A percentile compares a stretch with the other conserved stretches of the same genome.
These are phyloP conservation scores for Monoraphidium neglectum DNA, from an alignment of 139 green algal genomes.

Conservation along the genomic window DNA sequence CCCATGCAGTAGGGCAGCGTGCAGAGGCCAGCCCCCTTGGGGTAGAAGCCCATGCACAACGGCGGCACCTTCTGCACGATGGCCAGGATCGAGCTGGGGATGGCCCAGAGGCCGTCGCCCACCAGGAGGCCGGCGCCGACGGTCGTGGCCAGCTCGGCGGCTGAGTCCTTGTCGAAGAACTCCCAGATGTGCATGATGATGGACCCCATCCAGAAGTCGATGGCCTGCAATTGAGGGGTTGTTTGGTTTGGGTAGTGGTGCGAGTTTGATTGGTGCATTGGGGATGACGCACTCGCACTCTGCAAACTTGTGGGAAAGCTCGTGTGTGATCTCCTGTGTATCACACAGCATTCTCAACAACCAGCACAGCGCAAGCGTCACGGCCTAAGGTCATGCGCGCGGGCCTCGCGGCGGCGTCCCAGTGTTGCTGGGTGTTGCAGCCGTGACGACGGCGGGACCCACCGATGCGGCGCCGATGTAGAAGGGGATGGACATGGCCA, in stretches of 20 bases:
- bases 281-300: too few species aligned
- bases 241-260: too few species aligned
- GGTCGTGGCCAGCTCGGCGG: conserved; percentile 24
- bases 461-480: conserved; percentile 45
- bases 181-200: conserved; percentile 25
- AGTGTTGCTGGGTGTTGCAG: too few species aligned
- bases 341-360: conserved; percentile 14
- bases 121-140: conserved; percentile 39
- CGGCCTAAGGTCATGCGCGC: too few species aligned
- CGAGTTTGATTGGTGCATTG: too few species aligned
- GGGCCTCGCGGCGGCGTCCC: too few species aligned
- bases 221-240: conserved; percentile 13
- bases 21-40: neutral
- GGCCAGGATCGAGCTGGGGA: conserved; percentile 32
- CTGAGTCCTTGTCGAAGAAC: neutral
- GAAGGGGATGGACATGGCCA: conserved; percentile 54
- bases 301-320: neutral
- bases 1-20: conserved; percentile 26
- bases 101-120: conserved; percentile 40
- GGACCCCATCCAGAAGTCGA: conserved; percentile 32
- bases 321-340: neutral
- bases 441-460: neutral
- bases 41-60: conserved; percentile 37
- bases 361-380: conserved; percentile 6
- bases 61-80: conserved; percentile 27